Base-by-base conservation (phyloP, 129 eudicot species). In the Deinandra increscens region DNA sequence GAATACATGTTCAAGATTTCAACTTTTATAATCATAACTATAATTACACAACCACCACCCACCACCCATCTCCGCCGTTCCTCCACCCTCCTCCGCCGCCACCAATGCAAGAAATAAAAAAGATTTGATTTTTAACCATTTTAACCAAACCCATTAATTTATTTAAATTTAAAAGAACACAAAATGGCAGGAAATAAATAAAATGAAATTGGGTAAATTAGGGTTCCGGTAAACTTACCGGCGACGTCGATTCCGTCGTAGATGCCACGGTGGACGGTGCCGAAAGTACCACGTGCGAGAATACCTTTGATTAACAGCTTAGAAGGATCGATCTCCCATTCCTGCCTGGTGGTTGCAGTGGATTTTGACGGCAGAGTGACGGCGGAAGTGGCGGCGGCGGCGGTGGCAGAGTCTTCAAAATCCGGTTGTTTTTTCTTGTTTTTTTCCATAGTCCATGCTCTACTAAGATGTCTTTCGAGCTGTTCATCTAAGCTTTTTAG, bases 241-340 rank as follows among this genome's bases (percentile, higher is more conserved):
- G 97, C 97, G 56, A 93, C 97, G 79, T 93, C 99, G 26, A 81
- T 85, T 20, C 95, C 88, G 70, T 89, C 97, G 75, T 93, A 93
- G 75, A 89, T 59, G 67, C 99, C 97, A 69, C 99, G 95, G 76
- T 93, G 97, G 15, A 93, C 99, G 68, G 99, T 89, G 61, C 90
- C 99, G 77, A 89, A 93, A 33, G 99, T 87, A 65, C 99, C 99
- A 62, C 97, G 99, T 11, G 99, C 99, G 55, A 93, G 72, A 29
- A 89, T 80, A 44, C 83, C 62, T 76, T 87, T 93, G 38, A 93
- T 85, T 34, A 89, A 69, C 34, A 93, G 83, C 83, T 93, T 93
- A 17, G 90, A 71, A 5, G 99, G 88, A 60, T 93, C 95, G 76
- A 92, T 92, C 81, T 92, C 98, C 98, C 98, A 92, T 7, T 92